Evolutionary conservation across 139 green algal species (phyloP).

Genomic region (Pedinophyceae sp.): DNA sequence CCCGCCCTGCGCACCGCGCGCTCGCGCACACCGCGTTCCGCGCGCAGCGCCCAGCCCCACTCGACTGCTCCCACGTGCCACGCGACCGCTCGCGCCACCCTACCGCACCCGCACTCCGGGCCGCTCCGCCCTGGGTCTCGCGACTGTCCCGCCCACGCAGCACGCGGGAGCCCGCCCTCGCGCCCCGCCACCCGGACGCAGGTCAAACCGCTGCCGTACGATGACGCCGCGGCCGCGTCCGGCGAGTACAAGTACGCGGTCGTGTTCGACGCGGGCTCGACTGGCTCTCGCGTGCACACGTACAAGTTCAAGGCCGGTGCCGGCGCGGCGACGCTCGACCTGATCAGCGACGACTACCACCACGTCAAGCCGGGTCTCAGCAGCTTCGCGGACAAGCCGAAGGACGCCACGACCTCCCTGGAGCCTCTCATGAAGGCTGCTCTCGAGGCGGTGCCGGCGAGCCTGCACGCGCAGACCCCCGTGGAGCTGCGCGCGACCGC

Average conservation of each 20-base stretch:
- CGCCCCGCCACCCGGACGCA: too few species aligned
- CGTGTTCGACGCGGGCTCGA: constrained; percentile 91
- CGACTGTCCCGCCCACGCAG: too few species aligned
- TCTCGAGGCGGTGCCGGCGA: constrained; percentile 55
- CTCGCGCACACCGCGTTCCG: too few species aligned
- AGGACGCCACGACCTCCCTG: constrained; percentile 53
- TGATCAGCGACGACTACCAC: constrained; percentile 73
- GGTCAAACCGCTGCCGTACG: too few species aligned
- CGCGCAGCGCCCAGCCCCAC: too few species aligned
- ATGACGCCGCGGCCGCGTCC: too few species aligned
- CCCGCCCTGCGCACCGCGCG: too few species aligned
- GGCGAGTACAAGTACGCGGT: constrained; percentile 46
- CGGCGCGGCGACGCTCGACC: constrained; percentile 25
- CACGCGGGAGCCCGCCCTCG: too few species aligned
- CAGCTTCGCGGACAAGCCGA: constrained; percentile 54
- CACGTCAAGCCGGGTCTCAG: constrained; percentile 88
- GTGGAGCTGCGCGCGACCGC: constrained; percentile 83
- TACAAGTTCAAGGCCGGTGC: constrained; percentile 68
- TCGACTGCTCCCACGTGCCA: too few species aligned
- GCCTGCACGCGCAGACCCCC: constrained; percentile 36
- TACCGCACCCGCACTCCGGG: too few species aligned
- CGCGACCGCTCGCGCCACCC: too few species aligned
- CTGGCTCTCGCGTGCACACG: constrained; percentile 84
- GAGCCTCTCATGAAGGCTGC: constrained; percentile 65
- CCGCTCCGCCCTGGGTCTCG: too few species aligned